Conservation (phyloP, 176 grass and related monocot genomes). For the Saccharum spontaneum region DNA sequence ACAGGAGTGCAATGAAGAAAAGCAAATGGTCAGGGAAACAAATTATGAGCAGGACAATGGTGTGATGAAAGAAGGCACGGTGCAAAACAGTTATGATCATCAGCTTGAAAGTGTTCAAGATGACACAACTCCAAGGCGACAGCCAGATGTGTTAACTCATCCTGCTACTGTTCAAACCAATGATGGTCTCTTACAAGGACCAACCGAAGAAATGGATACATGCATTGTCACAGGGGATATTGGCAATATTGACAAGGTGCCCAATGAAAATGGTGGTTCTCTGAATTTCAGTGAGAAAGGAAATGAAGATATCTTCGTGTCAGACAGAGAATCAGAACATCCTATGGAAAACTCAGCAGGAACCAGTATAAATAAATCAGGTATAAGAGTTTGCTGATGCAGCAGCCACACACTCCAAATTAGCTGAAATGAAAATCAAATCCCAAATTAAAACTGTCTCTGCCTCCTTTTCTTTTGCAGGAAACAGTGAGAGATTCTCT, state of each 20-base stretch:
- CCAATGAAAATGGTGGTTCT: neutral
- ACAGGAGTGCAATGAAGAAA: neutral
- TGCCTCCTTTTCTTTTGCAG: slow-evolving; percentile 3
- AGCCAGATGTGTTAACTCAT: neutral
- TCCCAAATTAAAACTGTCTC: neutral
- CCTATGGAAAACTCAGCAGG: neutral
- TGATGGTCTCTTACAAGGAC: neutral
- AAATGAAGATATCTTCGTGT: neutral
- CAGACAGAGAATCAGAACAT: neutral
- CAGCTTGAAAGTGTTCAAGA: slow-evolving; percentile 9
- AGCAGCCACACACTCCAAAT: neutral
- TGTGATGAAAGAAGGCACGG: neutral
- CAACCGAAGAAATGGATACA: slow-evolving; percentile 1
- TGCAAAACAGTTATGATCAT: neutral
- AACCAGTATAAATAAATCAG: slow-evolving; percentile 9
- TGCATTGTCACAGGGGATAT: neutral
- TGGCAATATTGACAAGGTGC: neutral
- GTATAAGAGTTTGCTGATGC: slow-evolving; percentile 12
- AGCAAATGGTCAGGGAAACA: neutral
- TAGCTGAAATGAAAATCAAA: neutral
- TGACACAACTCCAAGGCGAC: neutral
- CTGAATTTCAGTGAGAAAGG: neutral
- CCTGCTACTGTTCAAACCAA: neutral
- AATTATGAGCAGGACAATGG: neutral
- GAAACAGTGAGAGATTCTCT: neutral